Conservation (phyloP, 192 early-diverging fungal species). For the Umbelopsis sp. region DNA sequence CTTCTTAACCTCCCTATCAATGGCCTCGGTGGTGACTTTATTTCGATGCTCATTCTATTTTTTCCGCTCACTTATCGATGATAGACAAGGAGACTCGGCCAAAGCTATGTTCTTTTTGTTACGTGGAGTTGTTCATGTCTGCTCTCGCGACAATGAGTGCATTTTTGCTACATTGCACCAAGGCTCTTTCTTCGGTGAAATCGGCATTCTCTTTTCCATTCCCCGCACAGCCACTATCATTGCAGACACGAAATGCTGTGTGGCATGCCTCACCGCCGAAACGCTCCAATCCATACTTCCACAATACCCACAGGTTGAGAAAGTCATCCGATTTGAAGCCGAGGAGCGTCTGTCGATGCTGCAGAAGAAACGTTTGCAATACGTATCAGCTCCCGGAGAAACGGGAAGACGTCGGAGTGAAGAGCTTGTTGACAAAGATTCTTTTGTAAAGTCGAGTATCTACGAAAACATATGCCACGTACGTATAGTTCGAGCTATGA, state of each 20-base stretch:
- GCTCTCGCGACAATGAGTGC: slow-evolving; percentile 51
- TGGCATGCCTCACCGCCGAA: slow-evolving; percentile 66
- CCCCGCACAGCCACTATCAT: slow-evolving; percentile 73
- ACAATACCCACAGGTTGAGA: slow-evolving; percentile 65
- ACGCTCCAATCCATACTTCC: slow-evolving; percentile 55
- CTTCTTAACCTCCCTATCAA: neutral
- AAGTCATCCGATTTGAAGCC: slow-evolving; percentile 59
- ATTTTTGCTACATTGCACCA: slow-evolving; percentile 60
- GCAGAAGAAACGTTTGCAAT: slow-evolving; percentile 34
- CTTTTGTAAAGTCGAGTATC: neutral
- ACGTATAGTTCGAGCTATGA: neutral
- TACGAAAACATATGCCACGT: slow-evolving; percentile 17
- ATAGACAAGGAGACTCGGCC: slow-evolving; percentile 42
- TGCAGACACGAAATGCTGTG: slow-evolving; percentile 63
- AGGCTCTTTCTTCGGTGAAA: slow-evolving; percentile 80
- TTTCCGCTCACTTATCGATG: neutral
- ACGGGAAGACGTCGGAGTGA: neutral
- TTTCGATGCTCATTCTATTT: neutral
- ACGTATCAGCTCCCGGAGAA: neutral
- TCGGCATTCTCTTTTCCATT: slow-evolving; percentile 73
- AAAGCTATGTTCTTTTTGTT: slow-evolving; percentile 61
- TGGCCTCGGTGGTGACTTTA: neutral
- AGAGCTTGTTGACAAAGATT: neutral
- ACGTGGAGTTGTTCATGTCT: slow-evolving; percentile 51
- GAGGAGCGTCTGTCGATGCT: slow-evolving; percentile 61